These are phyloP conservation scores for Platismatia glauca DNA, from an alignment of 495 filamentous ascomycete genomes.

Conservation along the genomic window DNA sequence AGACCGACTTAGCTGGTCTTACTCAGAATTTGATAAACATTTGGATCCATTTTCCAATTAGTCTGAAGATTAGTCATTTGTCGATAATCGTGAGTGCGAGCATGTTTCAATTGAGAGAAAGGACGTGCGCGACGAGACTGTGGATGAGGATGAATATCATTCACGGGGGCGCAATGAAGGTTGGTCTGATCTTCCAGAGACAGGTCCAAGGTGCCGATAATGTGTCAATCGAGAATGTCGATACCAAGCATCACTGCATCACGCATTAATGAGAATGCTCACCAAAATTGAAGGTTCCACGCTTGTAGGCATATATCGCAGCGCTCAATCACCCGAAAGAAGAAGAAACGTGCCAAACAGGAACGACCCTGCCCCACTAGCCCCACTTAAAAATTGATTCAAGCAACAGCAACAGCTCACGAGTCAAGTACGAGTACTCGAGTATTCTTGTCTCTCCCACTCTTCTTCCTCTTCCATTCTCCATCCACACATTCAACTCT, in stretches of 20 bases:
- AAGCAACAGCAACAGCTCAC: neutral
- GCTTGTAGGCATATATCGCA: too few relatives aligned
- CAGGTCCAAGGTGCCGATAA: neutral
- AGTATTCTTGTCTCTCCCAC: neutral
- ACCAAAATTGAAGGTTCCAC: too few relatives aligned
- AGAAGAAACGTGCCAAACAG: too few relatives aligned
- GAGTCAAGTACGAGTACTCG: too few relatives aligned
- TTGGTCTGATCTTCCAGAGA: neutral
- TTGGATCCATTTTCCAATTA: neutral
- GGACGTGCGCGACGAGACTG: too few relatives aligned
- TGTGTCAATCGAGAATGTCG: too few relatives aligned
- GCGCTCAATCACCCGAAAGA: too few relatives aligned
- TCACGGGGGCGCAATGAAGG: neutral
- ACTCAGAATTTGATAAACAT: constrained; percentile 3
- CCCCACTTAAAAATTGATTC: neutral
- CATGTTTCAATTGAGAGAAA: neutral
- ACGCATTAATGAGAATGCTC: too few relatives aligned
- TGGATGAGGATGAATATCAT: too few relatives aligned
- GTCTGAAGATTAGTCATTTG: constrained; percentile 4
- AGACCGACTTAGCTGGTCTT: neutral
- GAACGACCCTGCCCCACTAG: neutral
- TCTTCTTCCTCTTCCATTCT: neutral
- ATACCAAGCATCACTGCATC: too few relatives aligned
- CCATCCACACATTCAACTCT: neutral
- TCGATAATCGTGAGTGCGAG: neutral